Evolutionary conservation across 1,139 yeast species (phyloP), one percentile per base, ranked within the genome.

Genomic region (Geotrichum macrosporum): DNA sequence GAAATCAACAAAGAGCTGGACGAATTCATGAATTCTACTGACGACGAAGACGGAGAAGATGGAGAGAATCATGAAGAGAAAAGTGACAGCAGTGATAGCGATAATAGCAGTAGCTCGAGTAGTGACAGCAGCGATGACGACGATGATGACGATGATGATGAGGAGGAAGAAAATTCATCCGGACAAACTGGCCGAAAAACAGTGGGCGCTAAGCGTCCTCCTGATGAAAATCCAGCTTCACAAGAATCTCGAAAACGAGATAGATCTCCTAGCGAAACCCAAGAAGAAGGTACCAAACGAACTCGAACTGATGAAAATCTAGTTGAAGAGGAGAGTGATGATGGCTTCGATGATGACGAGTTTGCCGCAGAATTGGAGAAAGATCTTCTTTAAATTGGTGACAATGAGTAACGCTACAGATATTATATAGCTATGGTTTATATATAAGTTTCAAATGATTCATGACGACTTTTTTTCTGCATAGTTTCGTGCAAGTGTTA

Each of bases 301-400:
- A 31, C 16, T 18, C 33, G 39, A 19, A 26, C 12, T 13, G 33
- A 37, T n/a, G 33, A 32, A 26, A 20, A 9, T 9, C 37, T 44
- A 27, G 53, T 35, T 20, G 42, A 51, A 32, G 35, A 5, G 6
- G 35, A 67, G 59, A 38, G 35, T 8, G 40, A 33, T n/a, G 52
- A 45, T 24, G 52, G 44, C n/a, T 53, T 51, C n/a, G 67, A 61
- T 12, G 65, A 58, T 26, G 65, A 68, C n/a, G 71, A 61, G 32
- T 55, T 70, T 37, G 73, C 71, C 43, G 68, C 66, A 27, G 74
- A 71, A 52, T 59, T 71, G 18, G 65, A 61, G 34, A 52, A 56
- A 31, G 65, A 58, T 40, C 43, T 61, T 32, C 46, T 57, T 55
- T 60, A 55, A 49, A n/a, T n/a, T n/a, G n/a, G n/a, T n/a, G n/a